Base-by-base conservation (phyloP, 345 rosid species). In the Ricinus communis region DNA sequence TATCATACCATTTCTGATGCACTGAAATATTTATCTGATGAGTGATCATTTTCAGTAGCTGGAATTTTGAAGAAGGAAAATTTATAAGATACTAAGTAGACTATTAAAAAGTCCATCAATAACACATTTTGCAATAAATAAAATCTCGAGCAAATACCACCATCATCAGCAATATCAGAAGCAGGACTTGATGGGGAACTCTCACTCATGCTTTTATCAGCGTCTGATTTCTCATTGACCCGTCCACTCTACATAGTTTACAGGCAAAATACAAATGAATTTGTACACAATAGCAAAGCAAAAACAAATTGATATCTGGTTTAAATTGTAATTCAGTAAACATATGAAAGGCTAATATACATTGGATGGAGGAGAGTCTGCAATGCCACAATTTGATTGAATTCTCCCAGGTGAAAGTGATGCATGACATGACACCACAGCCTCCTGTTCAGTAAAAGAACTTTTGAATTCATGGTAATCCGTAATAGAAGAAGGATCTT, bases 191-290 rank as follows among this genome's bases (percentile, higher is more conserved):
- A 63, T 9, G 84, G 81, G 67, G 86, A 75, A 72, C 69, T 83
- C 71, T 86, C 90, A 62, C 81, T 74, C 76, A 83, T 65, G 70
- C 79, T 79, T 77, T 80, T 90, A 76, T 82, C 82, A 66, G 74
- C 79, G 73, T 83, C 83, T 63, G 88, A 82, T 75, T 82, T 79
- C 71, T 70, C 74, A 79, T 83, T 87, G 76, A 41, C 84, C 41
- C 77, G 73, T 69, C 77, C 85, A 66, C 72, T 71, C 97, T 94
- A 82, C 77, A 84, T 69, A 41, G 53, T 53, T 64, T 30, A n/a
- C 61, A 56, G 38, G 64, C 16, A 53, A 65, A 67, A 41, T 78
- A 73, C 38, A 59, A 43, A 43, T 58, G 28, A 70, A 59, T 46
- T 51, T 60, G 18, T 8, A 59, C 38, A 18, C 58, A 55, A 45